Conservation (phyloP, 495 filamentous ascomycete species). For the Daldinia caldariorum region DNA sequence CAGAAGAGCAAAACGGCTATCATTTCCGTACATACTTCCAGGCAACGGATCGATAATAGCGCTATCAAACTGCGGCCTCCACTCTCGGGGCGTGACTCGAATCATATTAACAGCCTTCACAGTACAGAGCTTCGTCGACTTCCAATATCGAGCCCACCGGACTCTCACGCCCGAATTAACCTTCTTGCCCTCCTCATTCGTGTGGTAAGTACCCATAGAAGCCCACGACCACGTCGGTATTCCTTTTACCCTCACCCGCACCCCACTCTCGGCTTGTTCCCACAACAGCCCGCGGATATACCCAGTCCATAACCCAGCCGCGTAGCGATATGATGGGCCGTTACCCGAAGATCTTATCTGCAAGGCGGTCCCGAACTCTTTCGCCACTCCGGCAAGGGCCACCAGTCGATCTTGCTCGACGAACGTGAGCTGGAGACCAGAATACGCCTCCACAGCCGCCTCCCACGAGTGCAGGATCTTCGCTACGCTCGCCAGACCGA, state of each 20-base stretch:
- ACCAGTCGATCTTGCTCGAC: background rate
- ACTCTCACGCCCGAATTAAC: background rate
- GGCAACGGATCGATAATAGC: too few species aligned
- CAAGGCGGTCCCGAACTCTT: background rate
- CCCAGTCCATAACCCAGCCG: background rate
- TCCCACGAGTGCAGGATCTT: background rate
- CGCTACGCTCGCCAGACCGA: too few species aligned
- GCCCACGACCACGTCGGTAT: background rate
- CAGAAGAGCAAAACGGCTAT: too few species aligned
- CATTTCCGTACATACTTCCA: too few species aligned
- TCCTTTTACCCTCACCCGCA: background rate
- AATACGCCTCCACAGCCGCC: background rate
- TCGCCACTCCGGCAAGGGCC: background rate
- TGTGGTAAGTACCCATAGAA: background rate
- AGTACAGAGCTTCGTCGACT: background rate
- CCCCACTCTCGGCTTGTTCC: background rate
- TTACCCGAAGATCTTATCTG: background rate
- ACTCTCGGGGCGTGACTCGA: too few species aligned
- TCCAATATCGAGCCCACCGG: background rate
- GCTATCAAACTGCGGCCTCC: too few species aligned
- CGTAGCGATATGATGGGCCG: too few species aligned
- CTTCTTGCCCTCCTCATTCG: background rate
- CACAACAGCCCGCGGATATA: background rate
- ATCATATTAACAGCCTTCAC: background rate
- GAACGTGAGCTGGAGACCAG: background rate